Evolutionary conservation across 192 early-diverging fungal genomes (phyloP), one percentile per base, ranked within the genome.

Genomic region (Gryganskiella cystojenkinii): DNA sequence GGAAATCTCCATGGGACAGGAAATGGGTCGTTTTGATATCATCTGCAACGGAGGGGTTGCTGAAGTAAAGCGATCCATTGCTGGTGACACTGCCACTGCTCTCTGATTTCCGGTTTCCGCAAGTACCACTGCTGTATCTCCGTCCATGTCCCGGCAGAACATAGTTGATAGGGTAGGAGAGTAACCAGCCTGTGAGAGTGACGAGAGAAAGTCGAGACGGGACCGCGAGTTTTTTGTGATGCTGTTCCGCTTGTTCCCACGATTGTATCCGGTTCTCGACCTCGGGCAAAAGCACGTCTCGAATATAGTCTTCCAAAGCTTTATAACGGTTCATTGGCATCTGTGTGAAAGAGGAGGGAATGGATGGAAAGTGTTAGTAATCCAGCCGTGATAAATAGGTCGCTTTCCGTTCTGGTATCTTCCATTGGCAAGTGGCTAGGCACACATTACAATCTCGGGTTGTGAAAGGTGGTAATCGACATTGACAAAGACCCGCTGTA

Each of bases 361-460:
- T 10, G 35, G 9, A 43, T 44, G 3, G 57, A n/a, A n/a, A n/a
- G n/a, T n/a, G n/a, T n/a, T n/a, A n/a, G n/a, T n/a, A n/a, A n/a
- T n/a, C n/a, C n/a, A n/a, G n/a, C n/a, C n/a, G n/a, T n/a, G n/a
- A n/a, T n/a, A n/a, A n/a, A n/a, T n/a, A n/a, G n/a, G n/a, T n/a
- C n/a, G n/a, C n/a, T n/a, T n/a, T n/a, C n/a, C n/a, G n/a, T n/a
- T n/a, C n/a, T n/a, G n/a, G n/a, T n/a, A 0, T 24, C 7, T 13
- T 47, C 13, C 20, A 30, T 7, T 34, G 20, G 5, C 17, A 19
- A 50, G 43, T 4, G 13, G 25, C 19, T 4, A 43, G 24, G 6
- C 15, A 28, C 35, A n/a, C n/a, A n/a, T 34, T 65, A 74, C 71
- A n/a, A 74, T 65, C 54, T 74, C 63, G 19, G 71, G 71, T 15